Base-by-base conservation (phyloP, 169 alveolate genomes). In the Besnoitia besnoiti region DNA sequence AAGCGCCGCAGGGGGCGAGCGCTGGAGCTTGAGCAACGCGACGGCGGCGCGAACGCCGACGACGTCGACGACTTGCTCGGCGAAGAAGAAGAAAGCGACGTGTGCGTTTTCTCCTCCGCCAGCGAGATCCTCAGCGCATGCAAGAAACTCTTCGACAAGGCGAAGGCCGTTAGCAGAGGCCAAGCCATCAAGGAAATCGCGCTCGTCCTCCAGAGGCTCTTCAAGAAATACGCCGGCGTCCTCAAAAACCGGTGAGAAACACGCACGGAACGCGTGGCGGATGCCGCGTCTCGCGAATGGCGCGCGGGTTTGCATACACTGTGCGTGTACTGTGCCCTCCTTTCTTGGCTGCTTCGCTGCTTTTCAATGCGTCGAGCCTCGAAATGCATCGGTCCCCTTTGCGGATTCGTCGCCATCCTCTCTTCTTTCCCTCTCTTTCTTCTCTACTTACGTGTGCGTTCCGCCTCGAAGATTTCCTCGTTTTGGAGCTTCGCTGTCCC, bases 51-150 rank as follows among this genome's bases (percentile, higher is more conserved):
- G 39, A n/a, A 67, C 12, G 80, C 8, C 44, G 80, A 67, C 8
- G 80, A 67, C 8, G n/a, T n/a, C n/a, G n/a, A n/a, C n/a, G n/a
- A n/a, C n/a, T n/a, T n/a, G n/a, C n/a, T n/a, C n/a, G 80, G 24
- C 8, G 80, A 67, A 67, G 80, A 67, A 30, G 80, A 67, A 67
- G 80, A 67, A 33, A n/a, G 39, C 24, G 80, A 67, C 40, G 40
- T n/a, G 44, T 14, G 42, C 19, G 40, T 67, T 24, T 67, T 30
- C 24, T 30, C 80, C 33, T 67, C 80, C 10, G 80, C 80, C 16
- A 67, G 80, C 80, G 80, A 67, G 24, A n/a, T 67, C 19, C 40
- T 67, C 16, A 67, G 80, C 40, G 80, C 80, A 67, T 67, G 80
- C 80, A 67, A 67, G 39, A n/a, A 14, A 67, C 37, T 67, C 19